A percentile compares a stretch with the other conserved stretches of the same genome.
phyloP scores from a whole-genome alignment of 2,329 filamentous ascomycete genomes.

The Fusarium udum region DNA sequence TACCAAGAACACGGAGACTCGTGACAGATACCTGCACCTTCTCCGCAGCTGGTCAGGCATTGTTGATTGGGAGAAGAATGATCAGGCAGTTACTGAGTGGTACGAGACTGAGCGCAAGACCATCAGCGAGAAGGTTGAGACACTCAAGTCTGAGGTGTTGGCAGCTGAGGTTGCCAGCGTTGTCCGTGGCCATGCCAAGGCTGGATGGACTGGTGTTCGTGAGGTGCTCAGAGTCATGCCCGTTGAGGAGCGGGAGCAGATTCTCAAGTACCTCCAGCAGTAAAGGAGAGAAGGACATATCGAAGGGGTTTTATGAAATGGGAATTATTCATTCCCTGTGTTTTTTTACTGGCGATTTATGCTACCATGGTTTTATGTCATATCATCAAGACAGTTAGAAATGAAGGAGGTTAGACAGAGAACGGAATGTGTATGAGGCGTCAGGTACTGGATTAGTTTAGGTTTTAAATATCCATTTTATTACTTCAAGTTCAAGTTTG shows the following conservation, averaged over 20 bases:
- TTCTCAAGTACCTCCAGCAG: constrained; percentile 69
- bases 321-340: constrained; percentile 10
- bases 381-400: constrained; percentile 32
- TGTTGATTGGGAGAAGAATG: constrained; percentile 78
- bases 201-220: constrained; percentile 84
- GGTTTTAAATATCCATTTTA: constrained; percentile 34
- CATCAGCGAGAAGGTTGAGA: constrained; percentile 85
- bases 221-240: constrained; percentile 88
- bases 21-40: constrained; percentile 74
- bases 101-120: constrained; percentile 93
- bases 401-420: constrained; percentile 38
- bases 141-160: constrained; percentile 78
- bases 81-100: constrained; percentile 89
- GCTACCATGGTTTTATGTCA: constrained; percentile 33
- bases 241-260: constrained; percentile 85
- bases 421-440: constrained; percentile 38
- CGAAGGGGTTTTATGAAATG: constrained; percentile 2
- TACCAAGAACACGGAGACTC: constrained; percentile 60
- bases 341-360: constrained; percentile 37
- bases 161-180: constrained; percentile 57
- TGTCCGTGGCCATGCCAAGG: constrained; percentile 64
- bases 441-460: constrained; percentile 36
- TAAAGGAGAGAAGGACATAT: constrained; percentile 36
- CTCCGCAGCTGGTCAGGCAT: constrained; percentile 87
- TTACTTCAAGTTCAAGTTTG: neutral